Percentiles rank a stretch among this genome's conserved stretches.
phyloP scores from a whole-genome alignment of 495 filamentous ascomycete species.

The Neurospora sublineolata region DNA sequence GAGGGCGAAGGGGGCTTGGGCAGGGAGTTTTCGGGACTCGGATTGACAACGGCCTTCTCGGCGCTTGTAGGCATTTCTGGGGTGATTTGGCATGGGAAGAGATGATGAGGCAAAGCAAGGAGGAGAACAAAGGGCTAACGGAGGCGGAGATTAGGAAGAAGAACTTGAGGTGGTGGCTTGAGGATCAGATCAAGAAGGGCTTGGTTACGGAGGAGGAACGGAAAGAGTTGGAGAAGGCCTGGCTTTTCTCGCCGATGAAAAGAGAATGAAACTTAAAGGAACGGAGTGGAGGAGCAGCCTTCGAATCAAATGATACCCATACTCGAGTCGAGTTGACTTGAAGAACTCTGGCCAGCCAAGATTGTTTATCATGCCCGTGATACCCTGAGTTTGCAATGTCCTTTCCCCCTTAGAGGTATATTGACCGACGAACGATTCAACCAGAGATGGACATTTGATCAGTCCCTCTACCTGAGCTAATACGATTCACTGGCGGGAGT shows the following conservation, averaged over 20 bases:
- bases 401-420: too few relatives aligned
- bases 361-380: not conserved
- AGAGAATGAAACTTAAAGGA: too few relatives aligned
- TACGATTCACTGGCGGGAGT: too few relatives aligned
- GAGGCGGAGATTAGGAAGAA: conserved; percentile 4
- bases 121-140: conserved; percentile 3
- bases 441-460: too few relatives aligned
- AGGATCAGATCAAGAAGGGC: conserved; percentile 2
- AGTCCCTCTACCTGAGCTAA: too few relatives aligned
- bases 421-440: too few relatives aligned
- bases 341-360: not conserved
- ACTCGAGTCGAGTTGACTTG: not conserved
- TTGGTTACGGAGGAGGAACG: not conserved
- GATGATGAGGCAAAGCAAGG: conserved; percentile 7
- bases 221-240: not conserved
- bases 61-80: not conserved
- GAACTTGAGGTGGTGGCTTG: conserved; percentile 12
- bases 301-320: not conserved
- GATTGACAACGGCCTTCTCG: not conserved
- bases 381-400: too few relatives aligned
- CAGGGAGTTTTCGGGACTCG: not conserved
- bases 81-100: conserved; percentile 2
- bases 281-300: not conserved
- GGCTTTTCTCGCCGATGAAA: not conserved
- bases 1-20: not conserved